Conservation (phyloP, 768 basidiomycete genomes). For the Podaxis sp. region DNA sequence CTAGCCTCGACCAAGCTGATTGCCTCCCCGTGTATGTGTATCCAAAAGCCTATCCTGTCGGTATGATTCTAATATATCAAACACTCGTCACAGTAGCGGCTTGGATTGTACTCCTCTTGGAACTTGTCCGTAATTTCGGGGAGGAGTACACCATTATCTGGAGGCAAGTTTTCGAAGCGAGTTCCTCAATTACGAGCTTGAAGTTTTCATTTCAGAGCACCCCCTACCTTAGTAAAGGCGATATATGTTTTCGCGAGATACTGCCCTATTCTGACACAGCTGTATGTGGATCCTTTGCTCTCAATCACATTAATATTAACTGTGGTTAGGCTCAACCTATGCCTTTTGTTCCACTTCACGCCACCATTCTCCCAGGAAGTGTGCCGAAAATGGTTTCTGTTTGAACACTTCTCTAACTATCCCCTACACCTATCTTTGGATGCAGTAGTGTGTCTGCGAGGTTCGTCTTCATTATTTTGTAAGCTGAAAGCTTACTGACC, state of each 20-base stretch:
- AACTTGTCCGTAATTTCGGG: background rate
- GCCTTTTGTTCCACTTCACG: background rate
- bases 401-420: background rate
- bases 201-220: background rate
- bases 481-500: background rate
- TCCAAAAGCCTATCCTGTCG: too few species aligned
- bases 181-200: too few species aligned
- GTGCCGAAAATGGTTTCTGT: slow-evolving; percentile 6
- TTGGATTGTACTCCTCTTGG: background rate
- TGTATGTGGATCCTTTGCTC: background rate
- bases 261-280: background rate
- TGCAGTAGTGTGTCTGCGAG: background rate
- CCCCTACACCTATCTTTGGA: background rate
- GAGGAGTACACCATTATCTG: background rate
- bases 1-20: too few species aligned
- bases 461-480: slow-evolving; percentile 5
- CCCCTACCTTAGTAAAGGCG: background rate
- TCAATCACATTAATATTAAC: too few species aligned
- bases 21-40: too few species aligned
- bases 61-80: too few species aligned
- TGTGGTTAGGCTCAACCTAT: background rate
- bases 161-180: background rate
- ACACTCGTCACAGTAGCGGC: background rate
- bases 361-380: background rate
- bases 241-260: slow-evolving; percentile 2